Evolutionary conservation across 2,329 filamentous ascomycete genomes (phyloP).

Genomic region (Scleromitrula shiraiana): DNA sequence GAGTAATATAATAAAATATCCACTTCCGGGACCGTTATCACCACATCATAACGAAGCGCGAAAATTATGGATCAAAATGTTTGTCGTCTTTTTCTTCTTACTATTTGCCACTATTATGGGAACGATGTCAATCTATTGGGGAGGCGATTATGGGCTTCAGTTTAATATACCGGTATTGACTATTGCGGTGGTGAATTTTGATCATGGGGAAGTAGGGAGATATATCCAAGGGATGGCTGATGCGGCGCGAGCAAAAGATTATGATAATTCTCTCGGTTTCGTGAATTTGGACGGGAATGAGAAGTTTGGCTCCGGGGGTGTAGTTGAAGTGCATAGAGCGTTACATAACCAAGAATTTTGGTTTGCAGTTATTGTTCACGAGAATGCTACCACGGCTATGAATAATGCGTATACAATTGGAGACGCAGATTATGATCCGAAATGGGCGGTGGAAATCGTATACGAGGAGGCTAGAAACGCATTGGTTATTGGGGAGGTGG

Average conservation of each 20-base stretch:
- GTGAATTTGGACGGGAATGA: conserved; percentile 10
- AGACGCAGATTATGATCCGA: conserved; percentile 12
- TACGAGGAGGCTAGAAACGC: conserved; percentile 17
- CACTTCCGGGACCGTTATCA: conserved; percentile 11
- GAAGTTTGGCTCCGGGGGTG: conserved; percentile 10
- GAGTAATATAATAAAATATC: conserved; percentile 2
- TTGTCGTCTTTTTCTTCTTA: conserved; percentile 10
- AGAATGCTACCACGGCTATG: conserved; percentile 17
- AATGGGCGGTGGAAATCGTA: conserved; percentile 11
- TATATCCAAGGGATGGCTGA: conserved; percentile 14
- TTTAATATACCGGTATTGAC: conserved; percentile 15
- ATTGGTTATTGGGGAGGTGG: conserved; percentile 10
- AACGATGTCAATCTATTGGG: conserved; percentile 17
- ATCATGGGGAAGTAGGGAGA: conserved; percentile 13
- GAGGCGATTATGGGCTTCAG: conserved; percentile 13
- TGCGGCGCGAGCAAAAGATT: conserved; percentile 4
- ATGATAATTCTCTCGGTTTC: conserved; percentile 13
- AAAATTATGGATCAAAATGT: conserved; percentile 17
- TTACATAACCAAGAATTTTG: conserved; percentile 16
- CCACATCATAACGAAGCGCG: conserved; percentile 11
- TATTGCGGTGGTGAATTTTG: conserved; percentile 17
- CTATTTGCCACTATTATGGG: conserved; percentile 14
- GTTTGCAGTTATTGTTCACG: conserved; percentile 14
- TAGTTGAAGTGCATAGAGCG: conserved; percentile 4
- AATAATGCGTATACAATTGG: conserved; percentile 13